Base-by-base conservation (phyloP, 768 basidiomycete species). In the Pluteus cervinus region DNA sequence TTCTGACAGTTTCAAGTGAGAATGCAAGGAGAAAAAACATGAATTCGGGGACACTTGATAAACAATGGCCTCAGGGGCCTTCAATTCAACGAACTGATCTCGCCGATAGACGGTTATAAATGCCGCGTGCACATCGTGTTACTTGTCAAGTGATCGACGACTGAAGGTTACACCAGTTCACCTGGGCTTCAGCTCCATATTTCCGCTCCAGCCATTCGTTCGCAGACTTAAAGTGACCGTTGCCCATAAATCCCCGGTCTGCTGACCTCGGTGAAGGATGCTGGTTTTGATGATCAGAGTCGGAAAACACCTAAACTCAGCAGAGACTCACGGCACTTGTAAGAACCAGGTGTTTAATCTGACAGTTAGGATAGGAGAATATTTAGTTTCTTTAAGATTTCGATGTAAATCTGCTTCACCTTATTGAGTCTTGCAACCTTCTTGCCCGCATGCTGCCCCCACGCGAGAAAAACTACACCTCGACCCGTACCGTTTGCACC, bases 191-290 rank as follows among this genome's bases (percentile, higher is more conserved):
- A 17, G 65, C 48, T 5, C 91, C 92, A 51, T 96, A 93, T 49
- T 76, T 79, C 40, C 69, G 52, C 54, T 76, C 75, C 17, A 97
- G 64, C 93, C 93, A 97, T 38, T 81, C 73, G 53, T 96, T 94
- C 29, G 90, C 86, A 41, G 73, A 65, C 52, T 70, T 77, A 65
- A 97, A 97, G 61, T 96, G 93, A 34, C 76, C 78, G 56, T 92
- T 93, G 33, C 88, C 90, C 45, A 88, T 57, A 65, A 93, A 96
- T 7, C 92, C 91, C 40, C 71, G 71, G 45, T 72, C 61, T 3
- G 84, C 91, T 37, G 84, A 81, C 12, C 79, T 61, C 5, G 91
- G 92, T 20, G 85, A 89, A 12, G 91, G 91, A 61, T 96, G 91
- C 75, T 86, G 60, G 22, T 49, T 29, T 58, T 29, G 29, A 47